Conservation (phyloP, 805 yeast species). For the Ascoidea tarda region DNA sequence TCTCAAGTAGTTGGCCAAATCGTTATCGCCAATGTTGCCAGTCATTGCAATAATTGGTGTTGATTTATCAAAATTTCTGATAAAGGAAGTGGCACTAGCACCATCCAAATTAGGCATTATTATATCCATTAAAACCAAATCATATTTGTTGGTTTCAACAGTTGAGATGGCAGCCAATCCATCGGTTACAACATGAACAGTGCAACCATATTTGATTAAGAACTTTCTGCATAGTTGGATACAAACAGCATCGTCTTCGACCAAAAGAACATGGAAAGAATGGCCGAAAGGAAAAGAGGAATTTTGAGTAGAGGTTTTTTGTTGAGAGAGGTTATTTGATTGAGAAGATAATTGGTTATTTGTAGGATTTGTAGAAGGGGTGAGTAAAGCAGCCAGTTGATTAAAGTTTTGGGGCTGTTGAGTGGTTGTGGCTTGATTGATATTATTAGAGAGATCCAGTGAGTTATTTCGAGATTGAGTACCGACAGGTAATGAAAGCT, state of each 20-base stretch:
- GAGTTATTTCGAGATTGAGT: slow-evolving; percentile 4
- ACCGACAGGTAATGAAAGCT: neutral
- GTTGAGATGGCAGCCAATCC: slow-evolving; percentile 80
- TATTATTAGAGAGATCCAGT: neutral
- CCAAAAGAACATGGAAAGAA: slow-evolving; percentile 59
- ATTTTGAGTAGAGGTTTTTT: slow-evolving; percentile 1
- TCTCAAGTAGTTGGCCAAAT: slow-evolving; percentile 62
- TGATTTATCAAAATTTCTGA: slow-evolving; percentile 66
- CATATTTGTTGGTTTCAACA: slow-evolving; percentile 57
- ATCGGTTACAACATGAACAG: slow-evolving; percentile 85
- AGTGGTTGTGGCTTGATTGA: neutral
- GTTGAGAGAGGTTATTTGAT: neutral
- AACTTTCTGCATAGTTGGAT: slow-evolving; percentile 75
- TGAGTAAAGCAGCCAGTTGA: neutral
- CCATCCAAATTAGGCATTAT: slow-evolving; percentile 86
- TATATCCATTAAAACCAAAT: slow-evolving; percentile 73
- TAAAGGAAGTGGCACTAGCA: slow-evolving; percentile 81
- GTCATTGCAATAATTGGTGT: slow-evolving; percentile 95
- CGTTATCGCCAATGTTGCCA: slow-evolving; percentile 74
- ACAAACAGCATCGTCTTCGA: slow-evolving; percentile 74
- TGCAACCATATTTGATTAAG: slow-evolving; percentile 76
- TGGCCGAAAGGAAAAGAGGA: slow-evolving; percentile 14
- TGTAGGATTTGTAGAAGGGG: slow-evolving; percentile 4
- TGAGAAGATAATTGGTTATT: slow-evolving; percentile 14
- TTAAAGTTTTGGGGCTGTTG: slow-evolving; percentile 8